Conservation (phyloP, 164 flowering plant genomes). For the Taxillus chinensis region DNA sequence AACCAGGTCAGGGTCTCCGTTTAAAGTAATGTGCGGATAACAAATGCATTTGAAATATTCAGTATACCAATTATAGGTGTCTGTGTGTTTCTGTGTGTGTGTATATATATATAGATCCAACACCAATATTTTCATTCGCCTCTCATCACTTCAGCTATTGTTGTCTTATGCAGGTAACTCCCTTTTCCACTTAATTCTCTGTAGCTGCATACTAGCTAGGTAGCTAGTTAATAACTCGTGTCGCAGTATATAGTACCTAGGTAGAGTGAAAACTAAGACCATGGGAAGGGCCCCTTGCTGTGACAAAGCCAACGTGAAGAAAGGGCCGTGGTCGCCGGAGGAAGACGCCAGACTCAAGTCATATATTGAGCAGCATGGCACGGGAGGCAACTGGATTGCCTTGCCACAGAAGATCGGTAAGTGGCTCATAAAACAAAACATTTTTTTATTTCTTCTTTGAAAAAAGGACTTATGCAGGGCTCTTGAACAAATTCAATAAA, state of each 20-base stretch:
- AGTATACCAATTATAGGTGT: too few species aligned
- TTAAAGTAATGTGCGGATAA: slow-evolving; percentile 1
- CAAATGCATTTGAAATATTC: too few species aligned
- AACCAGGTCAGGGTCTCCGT: slow-evolving; percentile 25
- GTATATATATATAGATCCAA: neutral
- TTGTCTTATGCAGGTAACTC: slow-evolving; percentile 21
- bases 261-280: neutral
- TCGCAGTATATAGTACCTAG: too few species aligned
- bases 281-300: slow-evolving; percentile 42
- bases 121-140: slow-evolving; percentile 18
- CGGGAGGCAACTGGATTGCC: slow-evolving; percentile 33
- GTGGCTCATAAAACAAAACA: neutral
- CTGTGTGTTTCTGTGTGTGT: too few species aligned
- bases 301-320: slow-evolving; percentile 35
- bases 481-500: too few species aligned
- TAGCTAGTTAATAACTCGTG: too few species aligned
- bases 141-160: neutral
- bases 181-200: slow-evolving; percentile 14
- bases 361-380: slow-evolving; percentile 26
- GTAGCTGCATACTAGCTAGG: too few species aligned
- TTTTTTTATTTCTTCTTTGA: too few species aligned
- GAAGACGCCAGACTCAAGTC: slow-evolving; percentile 30
- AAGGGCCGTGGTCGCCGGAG: slow-evolving; percentile 45
- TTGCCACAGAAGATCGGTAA: slow-evolving; percentile 33
- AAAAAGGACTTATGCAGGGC: too few species aligned